These are phyloP conservation scores for Pseudogymnoascus sp. DNA, from an alignment of 2,329 filamentous ascomycete species.

Conservation along the genomic window DNA sequence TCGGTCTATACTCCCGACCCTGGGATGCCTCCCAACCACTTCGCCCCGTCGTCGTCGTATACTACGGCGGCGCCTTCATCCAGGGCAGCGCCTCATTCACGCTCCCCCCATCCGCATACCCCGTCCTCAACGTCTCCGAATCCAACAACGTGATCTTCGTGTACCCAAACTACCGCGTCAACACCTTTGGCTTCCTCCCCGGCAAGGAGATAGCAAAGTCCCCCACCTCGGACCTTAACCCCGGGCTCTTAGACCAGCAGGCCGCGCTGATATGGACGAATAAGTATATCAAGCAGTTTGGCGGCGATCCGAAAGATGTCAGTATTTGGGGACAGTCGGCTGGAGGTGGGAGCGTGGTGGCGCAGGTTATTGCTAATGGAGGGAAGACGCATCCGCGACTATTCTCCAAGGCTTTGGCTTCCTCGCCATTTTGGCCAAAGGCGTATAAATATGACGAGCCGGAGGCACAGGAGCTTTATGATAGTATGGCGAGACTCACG, in stretches of 20 bases:
- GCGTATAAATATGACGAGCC: constrained; percentile 44
- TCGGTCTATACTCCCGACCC: constrained; percentile 52
- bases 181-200: constrained; percentile 61
- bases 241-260: constrained; percentile 56
- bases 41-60: constrained; percentile 51
- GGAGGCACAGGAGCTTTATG: constrained; percentile 39
- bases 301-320: constrained; percentile 48
- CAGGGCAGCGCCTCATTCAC: constrained; percentile 47
- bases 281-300: constrained; percentile 50
- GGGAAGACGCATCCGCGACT: constrained; percentile 35
- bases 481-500: constrained; percentile 35
- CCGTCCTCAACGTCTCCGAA: constrained; percentile 46
- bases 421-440: constrained; percentile 46
- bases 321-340: constrained; percentile 55
- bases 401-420: constrained; percentile 44
- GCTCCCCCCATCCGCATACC: constrained; percentile 49
- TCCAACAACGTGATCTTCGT: constrained; percentile 46
- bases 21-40: constrained; percentile 40
- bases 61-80: constrained; percentile 56
- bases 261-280: constrained; percentile 51
- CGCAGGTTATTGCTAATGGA: constrained; percentile 43
- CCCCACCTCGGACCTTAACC: constrained; percentile 48
- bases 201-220: constrained; percentile 44
- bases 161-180: constrained; percentile 56
- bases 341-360: constrained; percentile 45